Evolutionary conservation across 768 basidiomycete genomes (phyloP).

Genomic region (Fomitopsis pulvina): DNA sequence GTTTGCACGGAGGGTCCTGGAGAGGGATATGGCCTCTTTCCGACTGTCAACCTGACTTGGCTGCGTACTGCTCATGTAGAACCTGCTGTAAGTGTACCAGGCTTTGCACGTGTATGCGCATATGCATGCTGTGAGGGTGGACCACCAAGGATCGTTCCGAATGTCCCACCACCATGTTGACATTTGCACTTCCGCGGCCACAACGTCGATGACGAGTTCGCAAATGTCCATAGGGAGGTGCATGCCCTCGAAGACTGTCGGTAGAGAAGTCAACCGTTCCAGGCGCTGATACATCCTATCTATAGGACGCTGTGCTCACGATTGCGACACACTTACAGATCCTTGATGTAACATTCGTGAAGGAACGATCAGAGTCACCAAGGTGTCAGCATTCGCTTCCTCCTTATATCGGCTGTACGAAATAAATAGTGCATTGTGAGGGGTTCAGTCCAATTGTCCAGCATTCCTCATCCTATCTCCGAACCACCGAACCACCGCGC

Average conservation of each 20-base stretch:
- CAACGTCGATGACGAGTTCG: background rate
- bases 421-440: background rate
- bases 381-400: too few relatives aligned
- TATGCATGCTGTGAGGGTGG: background rate
- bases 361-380: too few relatives aligned
- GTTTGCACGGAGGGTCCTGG: background rate
- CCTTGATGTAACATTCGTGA: too few relatives aligned
- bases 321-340: too few relatives aligned
- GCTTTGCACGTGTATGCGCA: background rate
- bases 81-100: background rate
- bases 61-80: background rate
- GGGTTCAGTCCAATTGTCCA: background rate
- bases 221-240: background rate
- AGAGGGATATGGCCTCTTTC: background rate
- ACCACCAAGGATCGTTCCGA: background rate
- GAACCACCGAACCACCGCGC: constrained; percentile 47
- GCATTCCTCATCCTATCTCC: constrained; percentile 32
- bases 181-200: background rate
- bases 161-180: background rate
- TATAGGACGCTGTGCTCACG: too few relatives aligned
- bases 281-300: too few relatives aligned
- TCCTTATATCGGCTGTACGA: too few relatives aligned
- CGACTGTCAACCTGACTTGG: background rate
- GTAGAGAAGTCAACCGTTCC: too few relatives aligned
- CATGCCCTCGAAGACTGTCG: too few relatives aligned